Evolutionary conservation across 805 yeast species (phyloP).

Genomic region (Saturnispora galanensis): DNA sequence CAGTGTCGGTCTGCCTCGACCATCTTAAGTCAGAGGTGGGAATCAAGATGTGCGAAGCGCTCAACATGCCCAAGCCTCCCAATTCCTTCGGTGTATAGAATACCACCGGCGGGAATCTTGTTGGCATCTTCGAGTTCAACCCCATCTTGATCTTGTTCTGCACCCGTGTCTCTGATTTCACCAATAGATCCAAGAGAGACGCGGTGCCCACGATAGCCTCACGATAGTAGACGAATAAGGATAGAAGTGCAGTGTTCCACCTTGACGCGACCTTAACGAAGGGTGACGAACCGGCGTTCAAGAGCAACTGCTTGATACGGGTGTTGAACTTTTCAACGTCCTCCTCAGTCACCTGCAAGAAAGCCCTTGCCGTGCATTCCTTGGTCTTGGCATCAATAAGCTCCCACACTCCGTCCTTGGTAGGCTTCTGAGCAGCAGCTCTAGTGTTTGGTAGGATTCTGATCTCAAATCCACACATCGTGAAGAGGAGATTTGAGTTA

Average conservation of each 20-base stretch:
- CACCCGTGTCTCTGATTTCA: slow-evolving; percentile 83
- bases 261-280: slow-evolving; percentile 89
- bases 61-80: slow-evolving; percentile 96
- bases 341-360: slow-evolving; percentile 68
- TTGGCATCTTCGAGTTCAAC: slow-evolving; percentile 95
- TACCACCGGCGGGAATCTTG: slow-evolving; percentile 97
- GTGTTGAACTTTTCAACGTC: slow-evolving; percentile 75
- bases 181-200: slow-evolving; percentile 66
- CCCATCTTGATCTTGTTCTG: slow-evolving; percentile 95
- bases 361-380: slow-evolving; percentile 85
- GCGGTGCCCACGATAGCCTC: slow-evolving; percentile 89
- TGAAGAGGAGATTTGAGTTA: slow-evolving; percentile 78
- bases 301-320: slow-evolving; percentile 76
- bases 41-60: slow-evolving; percentile 91
- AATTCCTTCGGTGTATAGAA: slow-evolving; percentile 95
- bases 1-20: slow-evolving; percentile 91
- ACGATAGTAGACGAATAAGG: slow-evolving; percentile 81
- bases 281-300: slow-evolving; percentile 94
- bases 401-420: slow-evolving; percentile 88
- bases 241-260: slow-evolving; percentile 88
- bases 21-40: slow-evolving; percentile 88
- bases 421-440: slow-evolving; percentile 35
- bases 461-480: slow-evolving; percentile 94
- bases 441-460: slow-evolving; percentile 73
- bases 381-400: slow-evolving; percentile 58